Evolutionary conservation across 78 protist species (phyloP).

Genomic region (Dictyostelium intermedium): DNA sequence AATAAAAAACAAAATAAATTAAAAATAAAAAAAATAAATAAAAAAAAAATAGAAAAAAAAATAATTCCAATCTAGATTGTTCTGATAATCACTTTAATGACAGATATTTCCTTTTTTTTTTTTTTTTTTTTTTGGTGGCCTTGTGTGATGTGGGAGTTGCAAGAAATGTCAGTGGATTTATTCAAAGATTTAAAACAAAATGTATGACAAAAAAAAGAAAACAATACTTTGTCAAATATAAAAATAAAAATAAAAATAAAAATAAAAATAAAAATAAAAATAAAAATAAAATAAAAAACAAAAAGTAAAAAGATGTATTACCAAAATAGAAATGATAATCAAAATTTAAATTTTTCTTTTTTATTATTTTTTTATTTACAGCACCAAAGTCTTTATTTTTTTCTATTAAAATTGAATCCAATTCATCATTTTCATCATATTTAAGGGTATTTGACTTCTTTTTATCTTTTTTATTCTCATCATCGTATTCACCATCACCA

Average conservation of each 20-base stretch:
- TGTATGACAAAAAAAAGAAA: too few relatives aligned
- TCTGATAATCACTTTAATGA: too few relatives aligned
- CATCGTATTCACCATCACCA: not conserved
- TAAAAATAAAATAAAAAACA: not conserved
- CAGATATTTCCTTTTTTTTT: too few relatives aligned
- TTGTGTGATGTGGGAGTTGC: too few relatives aligned
- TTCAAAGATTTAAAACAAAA: too few relatives aligned
- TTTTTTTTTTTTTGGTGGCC: too few relatives aligned
- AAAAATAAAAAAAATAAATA: not conserved
- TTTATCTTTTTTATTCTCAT: not conserved
- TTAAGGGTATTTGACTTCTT: not conserved
- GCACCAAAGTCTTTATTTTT: not conserved
- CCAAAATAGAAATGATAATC: too few relatives aligned
- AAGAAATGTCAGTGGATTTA: too few relatives aligned
- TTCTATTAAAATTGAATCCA: not conserved
- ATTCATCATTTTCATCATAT: constrained; percentile 12
- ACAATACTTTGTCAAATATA: too few relatives aligned
- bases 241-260: too few relatives aligned
- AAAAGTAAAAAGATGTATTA: too few relatives aligned
- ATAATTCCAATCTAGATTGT: not conserved
- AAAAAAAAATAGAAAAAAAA: not conserved
- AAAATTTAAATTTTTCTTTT: not conserved
- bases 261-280: not conserved
- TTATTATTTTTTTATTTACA: not conserved
- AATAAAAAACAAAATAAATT: not conserved